These are phyloP conservation scores for Wickerhamiella brachini DNA, from an alignment of 805 yeast genomes.

Conservation along the genomic window DNA sequence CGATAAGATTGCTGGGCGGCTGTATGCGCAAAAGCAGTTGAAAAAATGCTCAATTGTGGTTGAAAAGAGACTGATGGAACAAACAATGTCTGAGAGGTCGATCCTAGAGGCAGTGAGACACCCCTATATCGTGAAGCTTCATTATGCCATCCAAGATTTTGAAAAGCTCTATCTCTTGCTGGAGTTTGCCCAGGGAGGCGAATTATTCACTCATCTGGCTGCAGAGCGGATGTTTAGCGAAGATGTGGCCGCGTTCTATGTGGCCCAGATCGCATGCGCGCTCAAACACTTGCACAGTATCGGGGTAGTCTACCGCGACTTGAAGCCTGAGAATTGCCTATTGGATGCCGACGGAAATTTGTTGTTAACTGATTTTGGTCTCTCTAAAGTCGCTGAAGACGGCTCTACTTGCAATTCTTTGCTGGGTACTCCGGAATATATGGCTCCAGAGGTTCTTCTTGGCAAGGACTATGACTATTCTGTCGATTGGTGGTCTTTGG, in stretches of 20 bases:
- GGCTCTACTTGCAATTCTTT: constrained; percentile 39
- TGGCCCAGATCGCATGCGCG: constrained; percentile 72
- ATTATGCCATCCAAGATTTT: constrained; percentile 71
- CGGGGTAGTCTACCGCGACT: constrained; percentile 77
- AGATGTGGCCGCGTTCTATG: constrained; percentile 58
- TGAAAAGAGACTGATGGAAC: constrained; percentile 41
- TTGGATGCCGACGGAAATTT: constrained; percentile 66
- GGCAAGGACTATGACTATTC: constrained; percentile 66
- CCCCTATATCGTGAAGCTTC: constrained; percentile 69
- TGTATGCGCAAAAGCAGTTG: constrained; percentile 79
- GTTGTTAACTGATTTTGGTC: constrained; percentile 75
- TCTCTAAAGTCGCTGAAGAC: constrained; percentile 34
- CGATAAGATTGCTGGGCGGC: constrained; percentile 43
- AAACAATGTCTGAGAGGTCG: constrained; percentile 68
- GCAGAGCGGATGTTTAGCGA: constrained; percentile 36
- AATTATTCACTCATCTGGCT: constrained; percentile 52
- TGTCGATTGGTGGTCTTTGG: constrained; percentile 90
- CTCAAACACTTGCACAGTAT: constrained; percentile 58
- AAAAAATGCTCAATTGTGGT: constrained; percentile 70
- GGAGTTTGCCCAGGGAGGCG: constrained; percentile 85
- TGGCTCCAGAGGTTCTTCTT: constrained; percentile 79
- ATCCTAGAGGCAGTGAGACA: constrained; percentile 61
- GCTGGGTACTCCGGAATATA: constrained; percentile 69
- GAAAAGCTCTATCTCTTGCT: constrained; percentile 59
- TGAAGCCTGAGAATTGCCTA: constrained; percentile 82